phyloP scores from a whole-genome alignment of 2,329 filamentous ascomycete genomes.

The Uncinocarpus reesii region DNA sequence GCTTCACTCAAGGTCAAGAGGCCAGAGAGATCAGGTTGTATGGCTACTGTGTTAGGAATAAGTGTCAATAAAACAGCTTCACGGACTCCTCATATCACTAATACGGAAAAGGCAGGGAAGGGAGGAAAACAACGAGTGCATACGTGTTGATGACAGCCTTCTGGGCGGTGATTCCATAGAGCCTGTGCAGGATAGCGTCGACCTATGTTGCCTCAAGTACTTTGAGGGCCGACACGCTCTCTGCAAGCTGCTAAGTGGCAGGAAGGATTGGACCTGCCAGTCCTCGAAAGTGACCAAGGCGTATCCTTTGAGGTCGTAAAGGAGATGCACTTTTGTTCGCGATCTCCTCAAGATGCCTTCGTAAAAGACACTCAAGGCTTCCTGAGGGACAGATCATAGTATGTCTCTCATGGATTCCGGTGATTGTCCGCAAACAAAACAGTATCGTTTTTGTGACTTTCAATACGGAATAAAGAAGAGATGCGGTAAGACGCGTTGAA shows the following conservation, averaged over 20 bases:
- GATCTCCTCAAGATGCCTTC: slow-evolving; percentile 39
- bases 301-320: slow-evolving; percentile 29
- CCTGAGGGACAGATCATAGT: slow-evolving; percentile 22
- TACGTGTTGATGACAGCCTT: slow-evolving; percentile 41
- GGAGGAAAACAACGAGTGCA: neutral
- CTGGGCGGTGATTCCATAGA: slow-evolving; percentile 35
- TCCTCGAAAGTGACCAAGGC: slow-evolving; percentile 37
- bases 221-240: slow-evolving; percentile 44
- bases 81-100: neutral
- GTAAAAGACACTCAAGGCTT: slow-evolving; percentile 25
- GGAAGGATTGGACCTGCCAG: slow-evolving; percentile 38
- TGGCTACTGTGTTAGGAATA: slow-evolving; percentile 29
- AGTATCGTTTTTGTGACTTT: neutral
- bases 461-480: too few relatives aligned
- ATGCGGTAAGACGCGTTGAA: too few relatives aligned
- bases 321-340: slow-evolving; percentile 32
- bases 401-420: neutral
- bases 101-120: neutral
- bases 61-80: neutral
- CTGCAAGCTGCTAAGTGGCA: slow-evolving; percentile 49
- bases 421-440: neutral
- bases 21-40: slow-evolving; percentile 34
- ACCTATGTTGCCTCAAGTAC: slow-evolving; percentile 41
- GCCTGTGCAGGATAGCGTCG: slow-evolving; percentile 37
- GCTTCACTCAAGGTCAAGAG: slow-evolving; percentile 27